These are phyloP conservation scores for Clarireedia homoeocarpa DNA, from an alignment of 2,329 filamentous ascomycete genomes.

Conservation along the genomic window DNA sequence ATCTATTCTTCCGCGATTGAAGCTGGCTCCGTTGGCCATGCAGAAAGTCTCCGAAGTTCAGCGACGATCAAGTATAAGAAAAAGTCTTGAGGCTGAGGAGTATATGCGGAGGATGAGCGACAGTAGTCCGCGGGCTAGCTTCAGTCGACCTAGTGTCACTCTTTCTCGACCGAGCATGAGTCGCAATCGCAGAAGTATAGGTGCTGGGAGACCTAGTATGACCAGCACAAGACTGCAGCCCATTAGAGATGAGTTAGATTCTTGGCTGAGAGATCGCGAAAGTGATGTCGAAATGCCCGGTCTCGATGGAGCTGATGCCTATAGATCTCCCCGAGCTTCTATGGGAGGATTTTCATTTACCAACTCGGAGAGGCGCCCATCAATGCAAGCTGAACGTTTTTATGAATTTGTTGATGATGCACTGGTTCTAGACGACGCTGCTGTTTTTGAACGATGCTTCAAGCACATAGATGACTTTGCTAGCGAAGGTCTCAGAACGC, in stretches of 20 bases:
- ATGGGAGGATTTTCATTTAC: slow-evolving; percentile 22
- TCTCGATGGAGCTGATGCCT: slow-evolving; percentile 30
- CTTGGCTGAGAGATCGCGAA: slow-evolving; percentile 32
- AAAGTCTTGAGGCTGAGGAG: slow-evolving; percentile 51
- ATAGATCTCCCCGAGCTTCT: slow-evolving; percentile 37
- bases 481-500: slow-evolving; percentile 75
- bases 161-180: slow-evolving; percentile 9
- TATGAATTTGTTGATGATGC: slow-evolving; percentile 52
- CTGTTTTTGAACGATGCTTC: slow-evolving; percentile 62
- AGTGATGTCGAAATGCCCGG: slow-evolving; percentile 37
- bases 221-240: slow-evolving; percentile 29
- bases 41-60: slow-evolving; percentile 60
- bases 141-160: slow-evolving; percentile 18
- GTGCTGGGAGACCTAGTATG: slow-evolving; percentile 22
- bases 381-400: slow-evolving; percentile 39
- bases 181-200: slow-evolving; percentile 20
- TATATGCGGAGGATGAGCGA: slow-evolving; percentile 49
- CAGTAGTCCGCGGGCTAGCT: slow-evolving; percentile 26
- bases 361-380: slow-evolving; percentile 28
- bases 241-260: slow-evolving; percentile 30
- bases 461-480: slow-evolving; percentile 85
- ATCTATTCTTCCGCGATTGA: slow-evolving; percentile 69
- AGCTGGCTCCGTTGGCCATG: slow-evolving; percentile 63
- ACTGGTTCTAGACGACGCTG: slow-evolving; percentile 49
- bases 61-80: slow-evolving; percentile 48